phyloP scores from a whole-genome alignment of 441 rosid genomes.

The Isatis lusitanica region DNA sequence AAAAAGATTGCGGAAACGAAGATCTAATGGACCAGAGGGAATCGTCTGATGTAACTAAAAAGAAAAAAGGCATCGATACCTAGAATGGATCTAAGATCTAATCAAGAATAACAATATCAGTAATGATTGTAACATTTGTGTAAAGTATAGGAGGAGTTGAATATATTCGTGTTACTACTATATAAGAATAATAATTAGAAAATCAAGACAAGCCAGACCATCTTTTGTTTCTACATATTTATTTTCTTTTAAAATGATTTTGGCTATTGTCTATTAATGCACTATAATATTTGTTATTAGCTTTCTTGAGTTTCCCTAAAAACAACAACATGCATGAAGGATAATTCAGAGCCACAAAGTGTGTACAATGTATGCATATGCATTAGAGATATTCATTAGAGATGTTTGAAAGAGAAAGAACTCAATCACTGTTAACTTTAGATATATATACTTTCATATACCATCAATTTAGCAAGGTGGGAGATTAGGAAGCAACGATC shows the following conservation, averaged over 20 bases:
- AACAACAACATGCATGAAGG: background rate
- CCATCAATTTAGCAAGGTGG: background rate
- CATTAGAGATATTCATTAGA: background rate
- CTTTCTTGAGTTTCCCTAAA: background rate
- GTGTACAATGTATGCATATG: background rate
- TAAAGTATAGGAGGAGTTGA: slow-evolving; percentile 1
- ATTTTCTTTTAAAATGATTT: background rate
- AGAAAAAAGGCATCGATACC: slow-evolving; percentile 16
- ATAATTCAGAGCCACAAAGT: background rate
- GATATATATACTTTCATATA: background rate
- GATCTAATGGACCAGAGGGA: slow-evolving; percentile 22
- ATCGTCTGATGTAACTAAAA: slow-evolving; percentile 17
- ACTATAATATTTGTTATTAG: background rate
- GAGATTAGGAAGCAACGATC: background rate
- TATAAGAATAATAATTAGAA: background rate
- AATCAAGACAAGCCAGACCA: background rate
- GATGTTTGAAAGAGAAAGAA: background rate
- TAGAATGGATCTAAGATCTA: slow-evolving; percentile 37
- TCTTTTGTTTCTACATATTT: background rate
- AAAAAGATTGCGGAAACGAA: background rate
- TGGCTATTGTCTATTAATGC: background rate
- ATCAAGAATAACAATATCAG: slow-evolving; percentile 1
- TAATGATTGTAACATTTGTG: background rate
- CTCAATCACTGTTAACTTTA: background rate
- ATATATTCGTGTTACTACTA: slow-evolving; percentile 11